A percentile compares a stretch with the other conserved stretches of the same genome.
Conservation (phyloP, 2,329 filamentous ascomycete genomes). For the Stagonosporopsis chrysanthemi region DNA sequence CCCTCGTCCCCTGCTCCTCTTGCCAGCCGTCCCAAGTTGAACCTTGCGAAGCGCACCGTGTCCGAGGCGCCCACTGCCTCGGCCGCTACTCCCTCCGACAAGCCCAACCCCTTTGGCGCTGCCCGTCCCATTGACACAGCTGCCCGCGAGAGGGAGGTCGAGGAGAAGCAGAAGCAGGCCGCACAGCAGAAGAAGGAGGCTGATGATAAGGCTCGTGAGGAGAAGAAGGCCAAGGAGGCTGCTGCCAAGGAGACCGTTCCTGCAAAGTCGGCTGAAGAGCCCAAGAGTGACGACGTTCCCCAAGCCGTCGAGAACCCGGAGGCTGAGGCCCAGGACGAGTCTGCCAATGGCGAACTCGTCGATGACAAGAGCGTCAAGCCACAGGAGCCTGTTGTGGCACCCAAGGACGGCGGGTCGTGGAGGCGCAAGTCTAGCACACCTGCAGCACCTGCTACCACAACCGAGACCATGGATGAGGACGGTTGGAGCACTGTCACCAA, state of each 20-base stretch:
- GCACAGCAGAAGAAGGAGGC: constrained; percentile 84
- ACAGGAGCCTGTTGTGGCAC: constrained; percentile 60
- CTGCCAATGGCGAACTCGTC: constrained; percentile 60
- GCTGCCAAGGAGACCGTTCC: constrained; percentile 53
- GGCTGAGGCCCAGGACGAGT: constrained; percentile 52
- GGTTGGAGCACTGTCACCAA: constrained; percentile 62
- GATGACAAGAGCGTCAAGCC: constrained; percentile 63
- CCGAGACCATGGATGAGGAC: constrained; percentile 59
- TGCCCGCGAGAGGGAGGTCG: constrained; percentile 85
- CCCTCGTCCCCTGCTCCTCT: constrained; percentile 77
- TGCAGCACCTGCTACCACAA: constrained; percentile 48
- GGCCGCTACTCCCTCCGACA: constrained; percentile 63
- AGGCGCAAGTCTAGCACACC: constrained; percentile 47
- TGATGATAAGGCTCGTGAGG: constrained; percentile 83
- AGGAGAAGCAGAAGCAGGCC: constrained; percentile 80
- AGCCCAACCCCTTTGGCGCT: constrained; percentile 91
- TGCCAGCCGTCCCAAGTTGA: constrained; percentile 77
- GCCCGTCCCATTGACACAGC: constrained; percentile 94
- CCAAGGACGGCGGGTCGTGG: constrained; percentile 51
- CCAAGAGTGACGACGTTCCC: constrained; percentile 25
- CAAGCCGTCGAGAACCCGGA: constrained; percentile 52
- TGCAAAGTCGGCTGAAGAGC: constrained; percentile 40
- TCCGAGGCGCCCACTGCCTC: constrained; percentile 70
- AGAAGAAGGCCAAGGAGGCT: constrained; percentile 62
- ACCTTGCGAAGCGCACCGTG: constrained; percentile 90